These are phyloP conservation scores for Takashimella koratensis DNA, from an alignment of 1,284 basidiomycete species.

Conservation along the genomic window DNA sequence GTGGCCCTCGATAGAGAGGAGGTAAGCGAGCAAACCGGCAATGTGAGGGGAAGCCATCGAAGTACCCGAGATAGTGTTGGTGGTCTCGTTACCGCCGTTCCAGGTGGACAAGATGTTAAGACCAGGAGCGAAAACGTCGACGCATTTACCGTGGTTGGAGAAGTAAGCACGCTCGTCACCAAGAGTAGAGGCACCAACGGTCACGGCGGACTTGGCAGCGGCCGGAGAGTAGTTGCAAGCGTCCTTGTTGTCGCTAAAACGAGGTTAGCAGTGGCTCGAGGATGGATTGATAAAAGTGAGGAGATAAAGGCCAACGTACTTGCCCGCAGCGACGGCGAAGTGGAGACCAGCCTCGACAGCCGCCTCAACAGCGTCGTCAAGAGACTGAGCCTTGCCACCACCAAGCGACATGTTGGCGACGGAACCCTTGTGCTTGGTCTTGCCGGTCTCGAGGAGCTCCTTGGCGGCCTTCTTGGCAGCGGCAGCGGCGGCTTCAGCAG, in stretches of 20 bases:
- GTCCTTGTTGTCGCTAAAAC: conserved; percentile 56
- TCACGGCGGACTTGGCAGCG: conserved; percentile 67
- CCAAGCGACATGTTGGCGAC: conserved; percentile 98
- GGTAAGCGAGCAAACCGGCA: conserved; percentile 71
- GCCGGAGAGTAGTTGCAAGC: conserved; percentile 78
- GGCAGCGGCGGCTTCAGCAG: conserved; percentile 61
- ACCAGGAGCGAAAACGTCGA: conserved; percentile 79
- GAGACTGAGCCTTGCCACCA: conserved; percentile 84
- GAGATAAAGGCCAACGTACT: conserved; percentile 34
- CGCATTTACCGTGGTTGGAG: conserved; percentile 72
- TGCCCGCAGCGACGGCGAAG: conserved; percentile 92
- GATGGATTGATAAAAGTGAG: background rate
- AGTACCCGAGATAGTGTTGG: conserved; percentile 62
- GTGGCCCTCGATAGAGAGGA: conserved; percentile 72
- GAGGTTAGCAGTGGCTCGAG: conserved; percentile 3
- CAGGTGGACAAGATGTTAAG: conserved; percentile 77
- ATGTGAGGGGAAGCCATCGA: conserved; percentile 61
- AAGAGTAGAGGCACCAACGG: conserved; percentile 79
- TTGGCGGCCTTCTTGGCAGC: conserved; percentile 58
- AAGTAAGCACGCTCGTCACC: conserved; percentile 84
- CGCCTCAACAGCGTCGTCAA: conserved; percentile 80
- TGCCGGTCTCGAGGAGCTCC: conserved; percentile 63
- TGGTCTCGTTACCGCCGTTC: conserved; percentile 57
- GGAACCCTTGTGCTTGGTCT: conserved; percentile 82
- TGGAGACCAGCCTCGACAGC: conserved; percentile 83